Conservation (phyloP, 257 asterid species). For the Capsicum chinense region DNA sequence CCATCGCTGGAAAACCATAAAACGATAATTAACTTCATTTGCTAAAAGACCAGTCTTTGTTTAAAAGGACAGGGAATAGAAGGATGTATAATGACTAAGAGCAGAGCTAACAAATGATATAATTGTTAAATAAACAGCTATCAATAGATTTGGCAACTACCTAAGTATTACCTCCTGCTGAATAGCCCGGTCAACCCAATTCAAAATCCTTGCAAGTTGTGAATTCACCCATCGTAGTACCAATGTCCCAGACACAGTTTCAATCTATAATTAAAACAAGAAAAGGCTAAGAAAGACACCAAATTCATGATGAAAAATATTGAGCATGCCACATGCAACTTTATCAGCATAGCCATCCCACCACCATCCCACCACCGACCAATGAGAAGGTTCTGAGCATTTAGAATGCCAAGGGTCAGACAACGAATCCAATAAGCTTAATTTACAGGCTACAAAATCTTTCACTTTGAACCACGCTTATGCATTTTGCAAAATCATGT, state of each 20-base stretch:
- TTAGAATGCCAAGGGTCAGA: not conserved
- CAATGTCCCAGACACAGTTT: slow-evolving; percentile 87
- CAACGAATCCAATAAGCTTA: not conserved
- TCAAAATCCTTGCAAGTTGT: slow-evolving; percentile 82
- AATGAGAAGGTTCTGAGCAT: not conserved
- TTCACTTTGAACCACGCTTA: not conserved
- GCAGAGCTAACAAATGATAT: not conserved
- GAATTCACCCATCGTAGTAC: slow-evolving; percentile 98
- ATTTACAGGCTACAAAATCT: slow-evolving; percentile 13
- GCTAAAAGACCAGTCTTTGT: slow-evolving; percentile 6
- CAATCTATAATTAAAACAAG: slow-evolving; percentile 60
- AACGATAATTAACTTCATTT: slow-evolving; percentile 35
- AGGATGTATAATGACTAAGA: slow-evolving; percentile 10
- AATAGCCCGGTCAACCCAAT: slow-evolving; percentile 95
- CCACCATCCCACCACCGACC: not conserved
- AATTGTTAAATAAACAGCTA: not conserved
- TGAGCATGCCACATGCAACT: not conserved
- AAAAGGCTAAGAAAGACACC: slow-evolving; percentile 29
- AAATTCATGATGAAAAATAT: slow-evolving; percentile 19
- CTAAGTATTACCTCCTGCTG: slow-evolving; percentile 82
- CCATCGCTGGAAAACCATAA: slow-evolving; percentile 67
- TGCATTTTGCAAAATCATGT: slow-evolving; percentile 1
- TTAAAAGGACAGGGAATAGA: not conserved
- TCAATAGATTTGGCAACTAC: slow-evolving; percentile 24
- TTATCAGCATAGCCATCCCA: not conserved